These are phyloP conservation scores for Pyrenula aspistea DNA, from an alignment of 495 filamentous ascomycete genomes.

Conservation along the genomic window DNA sequence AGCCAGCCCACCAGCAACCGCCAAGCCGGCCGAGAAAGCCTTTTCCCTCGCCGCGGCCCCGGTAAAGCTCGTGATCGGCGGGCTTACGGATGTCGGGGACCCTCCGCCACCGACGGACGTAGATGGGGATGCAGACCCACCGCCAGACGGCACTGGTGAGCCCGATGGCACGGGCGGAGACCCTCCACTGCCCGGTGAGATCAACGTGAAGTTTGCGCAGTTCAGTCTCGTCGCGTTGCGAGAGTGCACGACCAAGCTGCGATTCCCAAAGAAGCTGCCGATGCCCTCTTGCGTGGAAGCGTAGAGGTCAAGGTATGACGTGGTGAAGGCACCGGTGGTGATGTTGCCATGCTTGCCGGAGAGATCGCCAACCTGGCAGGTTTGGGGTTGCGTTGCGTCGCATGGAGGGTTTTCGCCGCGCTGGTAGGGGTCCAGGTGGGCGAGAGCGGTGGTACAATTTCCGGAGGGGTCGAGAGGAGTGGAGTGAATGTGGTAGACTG, in stretches of 20 bases:
- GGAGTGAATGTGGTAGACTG: conserved; percentile 71
- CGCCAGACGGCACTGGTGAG: conserved; percentile 24
- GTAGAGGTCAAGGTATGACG: conserved; percentile 49
- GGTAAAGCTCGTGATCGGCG: not conserved
- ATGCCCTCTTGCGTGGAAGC: conserved; percentile 40
- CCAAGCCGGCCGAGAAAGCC: not conserved
- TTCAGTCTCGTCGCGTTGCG: conserved; percentile 31
- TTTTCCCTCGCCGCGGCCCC: not conserved
- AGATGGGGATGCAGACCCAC: conserved; percentile 47
- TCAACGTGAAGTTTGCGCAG: conserved; percentile 18
- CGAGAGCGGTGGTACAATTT: conserved; percentile 59
- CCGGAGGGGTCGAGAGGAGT: conserved; percentile 53
- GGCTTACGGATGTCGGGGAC: not conserved
- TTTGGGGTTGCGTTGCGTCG: conserved; percentile 39
- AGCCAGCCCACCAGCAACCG: not conserved
- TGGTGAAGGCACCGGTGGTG: conserved; percentile 24
- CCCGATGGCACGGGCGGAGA: not conserved
- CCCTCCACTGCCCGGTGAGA: not conserved
- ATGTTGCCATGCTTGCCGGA: conserved; percentile 65
- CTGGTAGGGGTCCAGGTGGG: conserved; percentile 49
- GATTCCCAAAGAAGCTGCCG: conserved; percentile 61
- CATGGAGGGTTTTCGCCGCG: conserved; percentile 54
- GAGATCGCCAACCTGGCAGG: conserved; percentile 69
- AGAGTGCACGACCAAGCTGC: conserved; percentile 60
- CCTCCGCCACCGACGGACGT: conserved; percentile 48